Evolutionary conservation across 169 alveolate genomes (phyloP), one percentile per base, ranked within the genome.

Genomic region (Sarcocystis neurona): DNA sequence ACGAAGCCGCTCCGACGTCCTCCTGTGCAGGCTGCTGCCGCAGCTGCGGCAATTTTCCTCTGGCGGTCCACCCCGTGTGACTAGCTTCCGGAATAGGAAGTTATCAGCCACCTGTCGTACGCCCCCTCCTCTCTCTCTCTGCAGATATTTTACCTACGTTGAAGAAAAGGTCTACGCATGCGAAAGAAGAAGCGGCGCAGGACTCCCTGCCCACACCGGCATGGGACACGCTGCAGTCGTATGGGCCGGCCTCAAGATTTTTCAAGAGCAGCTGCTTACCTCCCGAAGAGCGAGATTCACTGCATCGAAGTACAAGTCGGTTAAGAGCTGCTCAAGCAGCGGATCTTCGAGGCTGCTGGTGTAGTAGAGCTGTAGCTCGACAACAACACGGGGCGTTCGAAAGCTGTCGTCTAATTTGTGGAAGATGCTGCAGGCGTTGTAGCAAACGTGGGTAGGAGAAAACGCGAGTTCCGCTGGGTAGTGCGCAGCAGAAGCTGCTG

Each of bases 261-360:
- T n/a, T n/a, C n/a, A n/a, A n/a, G 6, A 63, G 75, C 75, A 63
- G n/a, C 43, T 10, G 5, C 84, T n/a, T 30, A 85, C 90, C 90
- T 85, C 90, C 10, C 70, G 27, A 10, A 85, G 37, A 27, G 84
- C 48, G 72, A 85, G 46, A 1, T 34, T 50, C 15, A 78, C 60
- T 32, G 47, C 58, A 30, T 43, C 53, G 47, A 70, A 70, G 75
- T 68, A 85, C 41, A 85, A 84, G n/a, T 10, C 43, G 27, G 74
- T 70, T 34, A 85, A 34, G 75, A 85, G 5, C 78, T 23, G 78
- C 72, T 66, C 75, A 0, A 47, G 89, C 32, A 63, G 63, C 32
- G n/a, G 74, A 58, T 50, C 63, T 10, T 27, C 56, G 27, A 10
- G 89, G 32, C 34, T 70, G n/a, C 70, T 60, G 2, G 41, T 72